phyloP scores from a whole-genome alignment of 2,329 filamentous ascomycete species.

The Trichophyton mentagrophytes region DNA sequence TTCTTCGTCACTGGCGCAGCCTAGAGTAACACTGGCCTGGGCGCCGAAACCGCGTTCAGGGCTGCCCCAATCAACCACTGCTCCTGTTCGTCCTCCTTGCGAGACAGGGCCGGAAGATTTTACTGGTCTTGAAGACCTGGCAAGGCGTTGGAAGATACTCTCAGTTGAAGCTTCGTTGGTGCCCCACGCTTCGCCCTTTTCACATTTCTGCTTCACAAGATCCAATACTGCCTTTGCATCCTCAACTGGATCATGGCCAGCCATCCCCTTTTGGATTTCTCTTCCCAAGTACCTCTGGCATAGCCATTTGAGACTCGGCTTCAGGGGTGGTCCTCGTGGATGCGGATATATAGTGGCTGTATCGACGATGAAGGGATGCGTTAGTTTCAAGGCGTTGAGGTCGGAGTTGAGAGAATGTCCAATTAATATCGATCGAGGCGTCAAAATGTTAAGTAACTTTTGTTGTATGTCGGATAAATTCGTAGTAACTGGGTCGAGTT shows the following conservation, averaged over 20 bases:
- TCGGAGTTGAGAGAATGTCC: conserved; percentile 39
- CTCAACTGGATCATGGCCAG: conserved; percentile 83
- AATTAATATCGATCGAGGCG: conserved; percentile 33
- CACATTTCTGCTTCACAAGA: conserved; percentile 88
- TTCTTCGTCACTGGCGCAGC: conserved; percentile 44
- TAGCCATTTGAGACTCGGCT: conserved; percentile 82
- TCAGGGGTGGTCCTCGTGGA: conserved; percentile 74
- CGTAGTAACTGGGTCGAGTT: conserved; percentile 72
- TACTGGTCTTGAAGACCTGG: conserved; percentile 36
- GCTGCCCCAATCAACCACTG: conserved; percentile 80
- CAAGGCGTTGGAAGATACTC: conserved; percentile 76
- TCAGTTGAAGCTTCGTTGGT: conserved; percentile 66
- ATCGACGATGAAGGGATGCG: conserved; percentile 88
- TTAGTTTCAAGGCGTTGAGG: conserved; percentile 68
- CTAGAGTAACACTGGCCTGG: conserved; percentile 43
- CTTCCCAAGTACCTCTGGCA: conserved; percentile 71
- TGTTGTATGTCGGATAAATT: conserved; percentile 71
- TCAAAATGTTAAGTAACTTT: conserved; percentile 58
- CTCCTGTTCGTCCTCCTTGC: conserved; percentile 32
- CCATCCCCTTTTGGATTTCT: conserved; percentile 71
- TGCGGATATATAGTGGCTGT: conserved; percentile 85
- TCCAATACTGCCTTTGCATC: conserved; percentile 86
- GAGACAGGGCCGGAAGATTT: conserved; percentile 14
- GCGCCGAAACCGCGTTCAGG: conserved; percentile 50
- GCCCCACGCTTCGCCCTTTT: conserved; percentile 80